Evolutionary conservation across 225 moss, liverwort and hornwort species (phyloP).

Genomic region (Sphagnum tenellum): DNA sequence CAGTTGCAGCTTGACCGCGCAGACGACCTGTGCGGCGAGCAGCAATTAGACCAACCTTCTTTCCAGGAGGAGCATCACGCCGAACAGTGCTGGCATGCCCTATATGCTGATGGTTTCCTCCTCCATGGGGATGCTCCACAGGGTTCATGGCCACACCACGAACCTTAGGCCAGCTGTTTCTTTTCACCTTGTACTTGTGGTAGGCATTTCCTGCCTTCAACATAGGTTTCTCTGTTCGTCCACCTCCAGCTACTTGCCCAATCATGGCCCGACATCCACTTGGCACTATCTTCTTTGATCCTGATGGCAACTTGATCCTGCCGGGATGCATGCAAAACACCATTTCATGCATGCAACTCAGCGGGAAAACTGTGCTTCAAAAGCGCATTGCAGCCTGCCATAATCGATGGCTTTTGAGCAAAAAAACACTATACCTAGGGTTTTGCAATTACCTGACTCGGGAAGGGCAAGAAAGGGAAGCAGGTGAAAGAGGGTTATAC

Average conservation of each 20-base stretch:
- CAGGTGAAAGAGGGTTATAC: slow-evolving; percentile 15
- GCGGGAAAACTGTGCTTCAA: no score
- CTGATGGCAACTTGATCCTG: slow-evolving; percentile 78
- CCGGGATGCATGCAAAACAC: not conserved
- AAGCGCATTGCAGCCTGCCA: no score
- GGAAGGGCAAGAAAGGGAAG: not conserved
- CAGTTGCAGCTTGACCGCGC: slow-evolving; percentile 80
- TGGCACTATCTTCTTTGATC: slow-evolving; percentile 77
- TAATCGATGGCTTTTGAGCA: no score
- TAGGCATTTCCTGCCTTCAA: slow-evolving; percentile 84
- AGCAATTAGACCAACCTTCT: slow-evolving; percentile 83
- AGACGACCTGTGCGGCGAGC: slow-evolving; percentile 71
- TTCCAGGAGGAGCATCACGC: slow-evolving; percentile 76
- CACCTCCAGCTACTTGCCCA: slow-evolving; percentile 85
- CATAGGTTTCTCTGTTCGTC: slow-evolving; percentile 85
- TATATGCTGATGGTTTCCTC: slow-evolving; percentile 89
- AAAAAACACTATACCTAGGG: no score
- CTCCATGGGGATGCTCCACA: slow-evolving; percentile 93
- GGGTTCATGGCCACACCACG: slow-evolving; percentile 91
- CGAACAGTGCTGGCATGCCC: slow-evolving; percentile 89
- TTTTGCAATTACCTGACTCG: no score
- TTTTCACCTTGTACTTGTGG: slow-evolving; percentile 89
- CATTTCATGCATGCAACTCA: no score
- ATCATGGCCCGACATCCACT: slow-evolving; percentile 86
- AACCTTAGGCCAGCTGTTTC: slow-evolving; percentile 86